Evolutionary conservation across 1,139 yeast species (phyloP).

Genomic region (Pichia sp.): DNA sequence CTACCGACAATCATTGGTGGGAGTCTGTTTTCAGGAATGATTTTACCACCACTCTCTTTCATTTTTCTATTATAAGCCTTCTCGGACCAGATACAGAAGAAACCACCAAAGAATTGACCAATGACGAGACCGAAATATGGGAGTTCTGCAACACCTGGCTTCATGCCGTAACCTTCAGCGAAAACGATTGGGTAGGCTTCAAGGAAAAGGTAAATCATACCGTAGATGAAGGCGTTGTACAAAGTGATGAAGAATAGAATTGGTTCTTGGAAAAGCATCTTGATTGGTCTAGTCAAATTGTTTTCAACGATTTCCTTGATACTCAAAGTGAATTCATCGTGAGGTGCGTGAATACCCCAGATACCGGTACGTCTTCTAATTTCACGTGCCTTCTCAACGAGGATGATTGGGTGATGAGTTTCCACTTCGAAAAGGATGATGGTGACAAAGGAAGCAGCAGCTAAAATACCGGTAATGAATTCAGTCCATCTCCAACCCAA

Average conservation of each 20-base stretch:
- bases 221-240: slow-evolving; percentile 80
- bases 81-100: slow-evolving; percentile 31
- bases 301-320: slow-evolving; percentile 56
- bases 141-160: slow-evolving; percentile 50
- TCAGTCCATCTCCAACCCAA: slow-evolving; percentile 78
- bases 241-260: slow-evolving; percentile 60
- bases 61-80: slow-evolving; percentile 33
- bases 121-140: slow-evolving; percentile 57
- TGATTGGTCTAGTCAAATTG: slow-evolving; percentile 62
- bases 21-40: slow-evolving; percentile 74
- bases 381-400: slow-evolving; percentile 53
- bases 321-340: slow-evolving; percentile 46
- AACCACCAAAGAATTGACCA: slow-evolving; percentile 58
- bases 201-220: slow-evolving; percentile 67
- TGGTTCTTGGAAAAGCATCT: slow-evolving; percentile 67
- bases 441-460: slow-evolving; percentile 35
- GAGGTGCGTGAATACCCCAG: slow-evolving; percentile 85
- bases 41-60: slow-evolving; percentile 45
- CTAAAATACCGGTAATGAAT: slow-evolving; percentile 57
- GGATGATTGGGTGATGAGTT: slow-evolving; percentile 52
- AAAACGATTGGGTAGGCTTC: slow-evolving; percentile 79
- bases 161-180: slow-evolving; percentile 49
- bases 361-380: slow-evolving; percentile 54
- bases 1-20: slow-evolving; percentile 70
- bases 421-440: slow-evolving; percentile 47